phyloP scores from a whole-genome alignment of 106 monocot genomes.

The Allium sativum region DNA sequence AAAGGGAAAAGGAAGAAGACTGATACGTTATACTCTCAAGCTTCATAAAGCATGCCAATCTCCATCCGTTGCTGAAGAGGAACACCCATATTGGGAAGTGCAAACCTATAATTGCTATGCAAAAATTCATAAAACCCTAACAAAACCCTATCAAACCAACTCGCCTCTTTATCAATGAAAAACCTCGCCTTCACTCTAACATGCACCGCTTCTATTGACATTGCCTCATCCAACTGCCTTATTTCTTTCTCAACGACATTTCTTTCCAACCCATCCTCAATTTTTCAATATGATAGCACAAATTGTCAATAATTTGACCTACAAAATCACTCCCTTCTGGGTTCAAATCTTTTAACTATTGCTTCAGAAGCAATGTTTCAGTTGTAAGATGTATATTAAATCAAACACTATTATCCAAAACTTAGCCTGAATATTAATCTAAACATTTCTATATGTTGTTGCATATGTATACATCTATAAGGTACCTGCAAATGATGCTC shows the following conservation, averaged over 20 bases:
- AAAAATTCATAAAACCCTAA: constrained; percentile 72
- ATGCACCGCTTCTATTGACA: constrained; percentile 36
- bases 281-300: constrained; percentile 25
- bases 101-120: constrained; percentile 54
- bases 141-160: constrained; percentile 39
- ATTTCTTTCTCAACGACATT: constrained; percentile 19
- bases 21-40: no score
- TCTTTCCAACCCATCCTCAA: not conserved
- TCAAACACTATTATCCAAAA: no score
- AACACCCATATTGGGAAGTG: constrained; percentile 34
- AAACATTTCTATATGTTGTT: no score
- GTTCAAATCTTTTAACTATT: no score
- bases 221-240: constrained; percentile 30
- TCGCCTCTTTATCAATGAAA: constrained; percentile 20
- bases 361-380: no score
- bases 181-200: constrained; percentile 61
- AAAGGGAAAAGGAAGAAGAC: no score
- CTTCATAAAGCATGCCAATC: constrained; percentile 59
- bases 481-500: no score
- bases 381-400: no score
- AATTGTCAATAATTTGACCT: constrained; percentile 16
- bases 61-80: constrained; percentile 56
- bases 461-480: no score
- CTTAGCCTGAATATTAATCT: no score
- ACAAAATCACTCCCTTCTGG: constrained; percentile 36